Evolutionary conservation across 257 asterid species (phyloP), one percentile per base, ranked within the genome.

Genomic region (Dorcoceras hygrometricum): DNA sequence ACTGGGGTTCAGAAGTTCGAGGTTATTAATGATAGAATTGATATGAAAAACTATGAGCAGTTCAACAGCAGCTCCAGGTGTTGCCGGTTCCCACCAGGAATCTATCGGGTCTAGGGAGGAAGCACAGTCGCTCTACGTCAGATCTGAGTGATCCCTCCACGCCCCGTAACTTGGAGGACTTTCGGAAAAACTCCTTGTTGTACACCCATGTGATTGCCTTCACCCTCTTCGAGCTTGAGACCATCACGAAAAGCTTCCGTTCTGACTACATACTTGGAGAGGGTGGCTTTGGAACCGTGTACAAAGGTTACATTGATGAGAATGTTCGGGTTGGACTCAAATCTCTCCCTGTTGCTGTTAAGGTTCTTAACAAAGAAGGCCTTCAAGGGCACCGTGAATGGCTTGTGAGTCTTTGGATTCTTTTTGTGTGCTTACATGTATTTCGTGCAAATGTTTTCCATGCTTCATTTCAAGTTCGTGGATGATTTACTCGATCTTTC

Each of bases 361-460:
- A 94, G 81, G 99, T 94, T 43, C 95, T 94, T 61, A 94, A 94
- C 75, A 94, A 94, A 82, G 99, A 88, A 83, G 99, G 99, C 60
- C 97, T 90, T 71, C 97, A 90, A 76, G 97, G 99, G 18, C 99
- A 94, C 82, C 91, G 96, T 8, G 97, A 94, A 77, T 90, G 97
- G 99, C 97, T 94, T 56, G 95, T 87, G 78, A 85, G 91, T 81
- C 67, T 43, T 62, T 31, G 50, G 46, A 4, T 63, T 12, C 23
- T 65, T 18, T 10, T 34, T 8, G 22, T 20, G 14, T 8, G 29
- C 32, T 22, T 12, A 10, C 29, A 9, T 55, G 34, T 3, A 8
- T 32, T 23, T 23, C 18, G 31, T 51, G 22, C 18, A 28, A 26
- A 27, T 31, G 8, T 32, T 12, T 10, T 24, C 19, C 39, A 19